These are phyloP conservation scores for Cystobasidium onofrii DNA, from an alignment of 768 basidiomycete species.

Conservation along the genomic window DNA sequence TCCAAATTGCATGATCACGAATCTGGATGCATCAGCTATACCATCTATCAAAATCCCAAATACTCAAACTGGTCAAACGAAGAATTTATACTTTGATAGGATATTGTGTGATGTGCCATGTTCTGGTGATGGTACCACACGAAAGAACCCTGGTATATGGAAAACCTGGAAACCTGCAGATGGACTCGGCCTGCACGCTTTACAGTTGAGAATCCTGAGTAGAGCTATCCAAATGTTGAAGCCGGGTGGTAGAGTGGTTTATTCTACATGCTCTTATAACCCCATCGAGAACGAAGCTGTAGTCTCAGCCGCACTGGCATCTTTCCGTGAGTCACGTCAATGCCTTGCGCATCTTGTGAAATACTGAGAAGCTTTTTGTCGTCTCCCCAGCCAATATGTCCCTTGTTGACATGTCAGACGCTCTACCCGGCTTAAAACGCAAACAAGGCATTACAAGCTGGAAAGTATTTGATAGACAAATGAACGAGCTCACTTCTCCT, in stretches of 20 bases:
- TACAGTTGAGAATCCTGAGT: slow-evolving; percentile 84
- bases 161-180: slow-evolving; percentile 78
- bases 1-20: slow-evolving; percentile 87
- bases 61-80: slow-evolving; percentile 28
- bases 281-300: slow-evolving; percentile 97
- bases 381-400: slow-evolving; percentile 56
- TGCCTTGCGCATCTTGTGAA: no score
- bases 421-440: slow-evolving; percentile 63
- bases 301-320: slow-evolving; percentile 68
- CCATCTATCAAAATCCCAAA: slow-evolving; percentile 48
- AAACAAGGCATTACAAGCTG: slow-evolving; percentile 68
- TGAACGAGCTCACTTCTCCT: slow-evolving; percentile 24
- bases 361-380: no score
- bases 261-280: slow-evolving; percentile 95
- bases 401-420: slow-evolving; percentile 67
- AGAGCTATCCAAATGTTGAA: slow-evolving; percentile 85
- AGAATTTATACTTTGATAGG: slow-evolving; percentile 67
- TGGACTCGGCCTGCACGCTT: slow-evolving; percentile 85
- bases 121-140: slow-evolving; percentile 87
- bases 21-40: slow-evolving; percentile 83
- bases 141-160: slow-evolving; percentile 96
- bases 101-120: slow-evolving; percentile 97
- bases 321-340: slow-evolving; percentile 49
- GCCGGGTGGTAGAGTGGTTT: slow-evolving; percentile 83
- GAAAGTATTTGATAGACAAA: slow-evolving; percentile 59